Conservation (phyloP, 805 yeast species). For the Saturnispora sanitii region DNA sequence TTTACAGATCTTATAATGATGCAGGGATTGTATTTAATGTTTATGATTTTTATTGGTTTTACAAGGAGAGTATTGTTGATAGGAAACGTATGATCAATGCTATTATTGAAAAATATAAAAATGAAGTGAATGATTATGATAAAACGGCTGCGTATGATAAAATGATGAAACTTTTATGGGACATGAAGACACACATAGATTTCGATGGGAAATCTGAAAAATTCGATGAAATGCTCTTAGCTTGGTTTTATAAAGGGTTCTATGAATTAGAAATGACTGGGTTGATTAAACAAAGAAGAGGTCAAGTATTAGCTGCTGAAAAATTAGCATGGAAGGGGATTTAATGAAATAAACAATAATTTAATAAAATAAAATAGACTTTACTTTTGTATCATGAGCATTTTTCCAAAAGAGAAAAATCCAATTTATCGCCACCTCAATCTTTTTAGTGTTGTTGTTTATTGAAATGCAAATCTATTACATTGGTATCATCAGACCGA, state of each 20-base stretch:
- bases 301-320: conserved; percentile 58
- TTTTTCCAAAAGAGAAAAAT: background rate
- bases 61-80: conserved; percentile 25
- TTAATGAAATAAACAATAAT: conserved; percentile 17
- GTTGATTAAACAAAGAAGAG: conserved; percentile 47
- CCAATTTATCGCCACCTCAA: background rate
- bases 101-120: conserved; percentile 8
- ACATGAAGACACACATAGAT: conserved; percentile 21
- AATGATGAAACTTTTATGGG: background rate
- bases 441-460: too few relatives aligned
- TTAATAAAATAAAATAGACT: background rate
- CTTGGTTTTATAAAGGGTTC: conserved; percentile 69
- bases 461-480: conserved; percentile 92
- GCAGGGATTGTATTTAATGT: conserved; percentile 48
- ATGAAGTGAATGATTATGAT: background rate
- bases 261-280: conserved; percentile 66
- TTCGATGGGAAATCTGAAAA: conserved; percentile 28
- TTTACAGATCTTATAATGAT: conserved; percentile 68
- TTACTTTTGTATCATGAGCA: background rate
- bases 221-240: conserved; percentile 56
- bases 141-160: conserved; percentile 3
- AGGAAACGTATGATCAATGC: conserved; percentile 14
- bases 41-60: conserved; percentile 29
- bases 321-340: conserved; percentile 65
- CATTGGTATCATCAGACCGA: conserved; percentile 71